phyloP scores from a whole-genome alignment of 306 rosid species.

The Fagus sylvatica region DNA sequence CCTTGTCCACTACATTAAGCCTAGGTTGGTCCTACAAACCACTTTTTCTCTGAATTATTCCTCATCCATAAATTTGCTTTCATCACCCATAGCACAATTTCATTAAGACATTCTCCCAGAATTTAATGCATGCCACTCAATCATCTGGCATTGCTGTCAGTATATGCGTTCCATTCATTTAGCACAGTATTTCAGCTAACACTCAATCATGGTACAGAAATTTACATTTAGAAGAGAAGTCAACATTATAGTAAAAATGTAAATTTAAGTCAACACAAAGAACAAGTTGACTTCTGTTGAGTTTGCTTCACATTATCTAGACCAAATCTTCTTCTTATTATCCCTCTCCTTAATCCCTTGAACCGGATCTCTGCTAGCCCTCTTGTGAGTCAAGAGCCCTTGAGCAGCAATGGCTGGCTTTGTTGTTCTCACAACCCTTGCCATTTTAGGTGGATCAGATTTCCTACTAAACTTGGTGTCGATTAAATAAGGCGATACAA shows the following conservation, averaged over 20 bases:
- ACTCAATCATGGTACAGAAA: not conserved
- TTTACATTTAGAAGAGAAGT: not conserved
- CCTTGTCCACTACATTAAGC: no score
- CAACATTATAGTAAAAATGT: not conserved
- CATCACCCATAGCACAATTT: no score
- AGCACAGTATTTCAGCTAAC: not conserved
- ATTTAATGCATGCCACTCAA: no score
- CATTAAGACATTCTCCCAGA: no score
- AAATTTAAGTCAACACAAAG: constrained; percentile 9
- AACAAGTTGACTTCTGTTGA: constrained; percentile 13
- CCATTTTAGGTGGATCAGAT: constrained; percentile 75
- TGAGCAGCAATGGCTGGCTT: constrained; percentile 50
- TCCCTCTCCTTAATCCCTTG: constrained; percentile 74
- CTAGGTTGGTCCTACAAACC: no score
- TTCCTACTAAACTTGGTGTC: constrained; percentile 56
- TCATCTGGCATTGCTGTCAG: no score
- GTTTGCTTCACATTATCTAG: constrained; percentile 38
- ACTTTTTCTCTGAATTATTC: no score
- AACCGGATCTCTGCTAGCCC: constrained; percentile 52
- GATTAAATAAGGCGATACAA: constrained; percentile 31
- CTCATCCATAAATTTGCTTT: no score
- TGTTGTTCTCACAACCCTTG: constrained; percentile 50
- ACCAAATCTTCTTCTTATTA: constrained; percentile 74
- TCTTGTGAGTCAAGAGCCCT: constrained; percentile 62
- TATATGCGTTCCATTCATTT: no score